phyloP scores from a whole-genome alignment of 257 asterid species.

The Lycium barbarum region DNA sequence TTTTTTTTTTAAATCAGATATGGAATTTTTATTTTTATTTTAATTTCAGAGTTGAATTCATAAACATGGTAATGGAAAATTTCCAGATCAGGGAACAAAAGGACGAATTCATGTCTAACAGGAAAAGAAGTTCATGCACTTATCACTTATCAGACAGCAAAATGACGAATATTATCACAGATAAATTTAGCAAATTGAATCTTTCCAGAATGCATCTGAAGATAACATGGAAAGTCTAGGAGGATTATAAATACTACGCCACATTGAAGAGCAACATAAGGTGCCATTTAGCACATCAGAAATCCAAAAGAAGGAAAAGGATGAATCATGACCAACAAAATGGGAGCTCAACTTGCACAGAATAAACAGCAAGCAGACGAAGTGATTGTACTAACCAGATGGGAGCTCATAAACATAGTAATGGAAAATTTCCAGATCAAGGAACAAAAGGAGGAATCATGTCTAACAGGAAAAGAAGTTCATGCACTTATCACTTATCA shows the following conservation, averaged over 20 bases:
- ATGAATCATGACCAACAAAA: conserved; percentile 41
- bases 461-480: background rate
- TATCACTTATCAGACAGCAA: conserved; percentile 27
- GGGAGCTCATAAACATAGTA: background rate
- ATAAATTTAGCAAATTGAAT: conserved; percentile 13
- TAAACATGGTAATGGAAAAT: conserved; percentile 18
- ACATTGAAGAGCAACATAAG: background rate
- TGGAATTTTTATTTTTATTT: background rate
- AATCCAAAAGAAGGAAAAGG: conserved; percentile 37
- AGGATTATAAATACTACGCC: background rate
- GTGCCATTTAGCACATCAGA: background rate
- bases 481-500: conserved; percentile 6
- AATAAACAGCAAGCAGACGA: conserved; percentile 7
- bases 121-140: conserved; percentile 25
- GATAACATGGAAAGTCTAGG: conserved; percentile 20
- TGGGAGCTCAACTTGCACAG: conserved; percentile 28
- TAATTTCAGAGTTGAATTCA: background rate
- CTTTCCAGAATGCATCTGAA: conserved; percentile 18
- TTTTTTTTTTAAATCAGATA: background rate
- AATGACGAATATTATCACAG: conserved; percentile 26
- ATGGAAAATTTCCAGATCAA: no score
- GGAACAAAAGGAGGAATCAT: no score
- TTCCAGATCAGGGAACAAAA: conserved; percentile 32
- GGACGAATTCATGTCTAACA: conserved; percentile 28
- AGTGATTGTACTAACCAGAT: conserved; percentile 32